Conservation (phyloP, 768 basidiomycete species). For the Amanita muscaria region DNA sequence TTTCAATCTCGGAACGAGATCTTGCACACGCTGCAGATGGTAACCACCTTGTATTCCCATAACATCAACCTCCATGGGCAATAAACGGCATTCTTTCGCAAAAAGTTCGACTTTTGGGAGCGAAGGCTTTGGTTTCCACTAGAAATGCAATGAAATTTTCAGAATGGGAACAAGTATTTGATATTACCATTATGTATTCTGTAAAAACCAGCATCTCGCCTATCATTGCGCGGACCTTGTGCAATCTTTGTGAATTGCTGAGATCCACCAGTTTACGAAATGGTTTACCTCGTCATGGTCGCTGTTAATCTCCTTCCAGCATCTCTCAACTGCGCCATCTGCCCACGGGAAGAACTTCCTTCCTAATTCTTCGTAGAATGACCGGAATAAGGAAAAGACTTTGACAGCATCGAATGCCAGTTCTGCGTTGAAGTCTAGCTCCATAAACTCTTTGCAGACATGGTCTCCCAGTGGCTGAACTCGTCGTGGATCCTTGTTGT, state of each 20-base stretch:
- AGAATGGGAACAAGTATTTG: background rate
- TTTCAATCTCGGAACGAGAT: slow-evolving; percentile 56
- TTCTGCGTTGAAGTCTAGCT: slow-evolving; percentile 72
- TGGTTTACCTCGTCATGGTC: slow-evolving; percentile 75
- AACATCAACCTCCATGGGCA: slow-evolving; percentile 54
- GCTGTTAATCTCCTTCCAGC: slow-evolving; percentile 62
- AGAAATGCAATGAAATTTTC: slow-evolving; percentile 5
- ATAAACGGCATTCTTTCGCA: slow-evolving; percentile 54
- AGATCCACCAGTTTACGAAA: background rate
- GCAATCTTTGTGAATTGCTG: slow-evolving; percentile 3
- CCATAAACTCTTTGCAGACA: slow-evolving; percentile 51
- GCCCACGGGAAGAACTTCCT: slow-evolving; percentile 80
- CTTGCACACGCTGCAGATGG: slow-evolving; percentile 47
- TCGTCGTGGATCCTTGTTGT: slow-evolving; percentile 75
- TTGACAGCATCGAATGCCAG: slow-evolving; percentile 78
- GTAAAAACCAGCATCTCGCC: slow-evolving; percentile 67
- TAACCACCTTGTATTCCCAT: slow-evolving; percentile 65
- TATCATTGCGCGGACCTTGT: slow-evolving; percentile 64
- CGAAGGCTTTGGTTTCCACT: slow-evolving; percentile 63
- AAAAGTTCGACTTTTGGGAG: slow-evolving; percentile 52
- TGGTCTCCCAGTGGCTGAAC: slow-evolving; percentile 73
- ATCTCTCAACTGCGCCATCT: slow-evolving; percentile 53
- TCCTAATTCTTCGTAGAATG: slow-evolving; percentile 64
- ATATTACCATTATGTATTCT: slow-evolving; percentile 56
- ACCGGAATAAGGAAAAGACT: slow-evolving; percentile 55